Base-by-base conservation (phyloP, 805 yeast genomes). In the Geotrichum ghanense region DNA sequence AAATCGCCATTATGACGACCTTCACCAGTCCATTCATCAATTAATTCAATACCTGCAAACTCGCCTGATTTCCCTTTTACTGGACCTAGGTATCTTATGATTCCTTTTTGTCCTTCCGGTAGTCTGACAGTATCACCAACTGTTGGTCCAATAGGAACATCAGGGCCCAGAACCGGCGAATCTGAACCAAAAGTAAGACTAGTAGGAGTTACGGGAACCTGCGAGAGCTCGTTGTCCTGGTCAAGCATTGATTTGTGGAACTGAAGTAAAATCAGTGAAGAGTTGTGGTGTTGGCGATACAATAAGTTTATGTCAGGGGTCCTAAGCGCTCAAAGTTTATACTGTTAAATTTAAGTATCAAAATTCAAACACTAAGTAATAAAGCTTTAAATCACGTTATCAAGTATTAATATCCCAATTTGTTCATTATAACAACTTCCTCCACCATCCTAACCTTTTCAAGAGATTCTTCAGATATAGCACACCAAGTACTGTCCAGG, bases 1-100 rank as follows among this genome's bases (percentile, higher is more conserved):
- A 79, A 87, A 39, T 75, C 73, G n/a, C 98, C 98, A 46, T 78
- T 75, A 58, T 90, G 92, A 62, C 86, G 84, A 20, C 98, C 98
- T 46, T 76, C 68, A 2, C 68, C 59, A 0, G 74, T 66, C 37
- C 76, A 73, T 1, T 78, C 79, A 1, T 84, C 89, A n/a, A 78
- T 56, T 40, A 90, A 67, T 60, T 90, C 97, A 3, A 90, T 73
- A 2, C 98, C 98, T 3, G 89, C 95, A 67, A 80, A 90, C 10
- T 71, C 69, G 0, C 95, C 95, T 3, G 66, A 63, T 58, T 83
- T 86, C 20, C 81, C 81, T 20, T 78, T 74, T 16, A 90, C 84
- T 1, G 72, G 63, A 1, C 96, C 98, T 19, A 79, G 69, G 62
- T 74, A 89, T 49, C 78, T 71, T 45, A 89, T 66, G 9, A 79